Conservation (phyloP, 805 yeast genomes). For the Clavispora vitiphila region DNA sequence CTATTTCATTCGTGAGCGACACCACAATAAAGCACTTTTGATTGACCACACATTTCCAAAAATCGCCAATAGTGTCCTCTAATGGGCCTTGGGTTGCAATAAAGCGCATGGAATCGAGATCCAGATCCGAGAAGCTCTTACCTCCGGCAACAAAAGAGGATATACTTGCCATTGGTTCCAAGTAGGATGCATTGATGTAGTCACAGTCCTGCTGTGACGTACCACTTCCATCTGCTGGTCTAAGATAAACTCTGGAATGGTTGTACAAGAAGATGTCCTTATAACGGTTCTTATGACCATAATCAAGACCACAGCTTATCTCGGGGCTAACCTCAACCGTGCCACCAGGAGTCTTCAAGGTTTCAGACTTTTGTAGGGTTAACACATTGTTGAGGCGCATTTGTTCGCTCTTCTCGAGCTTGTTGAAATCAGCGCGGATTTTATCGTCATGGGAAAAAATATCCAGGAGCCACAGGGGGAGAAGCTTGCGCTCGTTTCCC, state of each 20-base stretch:
- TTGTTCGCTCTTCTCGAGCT: slow-evolving; percentile 66
- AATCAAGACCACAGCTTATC: slow-evolving; percentile 42
- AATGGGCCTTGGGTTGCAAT: slow-evolving; percentile 93
- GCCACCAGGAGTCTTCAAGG: slow-evolving; percentile 14
- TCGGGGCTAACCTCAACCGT: slow-evolving; percentile 27
- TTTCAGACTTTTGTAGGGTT: slow-evolving; percentile 1
- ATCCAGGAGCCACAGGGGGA: slow-evolving; percentile 14
- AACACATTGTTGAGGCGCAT: slow-evolving; percentile 46
- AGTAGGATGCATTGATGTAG: slow-evolving; percentile 86
- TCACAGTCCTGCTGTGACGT: slow-evolving; percentile 30
- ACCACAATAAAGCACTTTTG: slow-evolving; percentile 62
- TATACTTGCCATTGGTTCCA: slow-evolving; percentile 20
- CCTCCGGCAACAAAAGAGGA: not conserved
- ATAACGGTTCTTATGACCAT: slow-evolving; percentile 18
- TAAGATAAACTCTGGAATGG: slow-evolving; percentile 16
- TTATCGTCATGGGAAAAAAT: slow-evolving; percentile 5
- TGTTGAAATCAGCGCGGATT: slow-evolving; percentile 44
- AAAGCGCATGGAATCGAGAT: slow-evolving; percentile 26
- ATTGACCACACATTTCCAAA: slow-evolving; percentile 73
- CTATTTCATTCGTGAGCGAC: slow-evolving; percentile 70
- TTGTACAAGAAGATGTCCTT: slow-evolving; percentile 17
- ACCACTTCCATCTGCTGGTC: slow-evolving; percentile 9
- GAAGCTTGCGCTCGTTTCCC: slow-evolving; percentile 2
- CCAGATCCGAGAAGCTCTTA: slow-evolving; percentile 2
- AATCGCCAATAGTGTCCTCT: slow-evolving; percentile 67